A percentile compares a stretch with the other conserved stretches of the same genome.
These are phyloP conservation scores for Elasticomyces elasticus DNA, from an alignment of 495 filamentous ascomycete genomes.

Conservation along the genomic window DNA sequence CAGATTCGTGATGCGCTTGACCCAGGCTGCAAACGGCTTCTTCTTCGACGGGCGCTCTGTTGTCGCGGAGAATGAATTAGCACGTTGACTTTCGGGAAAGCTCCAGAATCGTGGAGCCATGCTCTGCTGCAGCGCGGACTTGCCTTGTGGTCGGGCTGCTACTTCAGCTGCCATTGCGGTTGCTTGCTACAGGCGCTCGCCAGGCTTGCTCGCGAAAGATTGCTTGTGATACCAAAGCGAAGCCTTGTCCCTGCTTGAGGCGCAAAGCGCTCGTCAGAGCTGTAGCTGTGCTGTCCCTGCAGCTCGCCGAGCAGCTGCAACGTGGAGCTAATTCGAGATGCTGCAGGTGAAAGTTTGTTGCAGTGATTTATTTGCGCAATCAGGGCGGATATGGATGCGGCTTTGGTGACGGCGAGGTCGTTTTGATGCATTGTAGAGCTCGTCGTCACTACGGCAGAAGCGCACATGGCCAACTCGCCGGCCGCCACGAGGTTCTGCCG, in stretches of 20 bases:
- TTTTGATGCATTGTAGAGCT: not conserved
- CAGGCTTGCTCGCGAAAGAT: not conserved
- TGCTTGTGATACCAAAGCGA: not conserved
- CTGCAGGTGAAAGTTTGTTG: not conserved
- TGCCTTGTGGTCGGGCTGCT: not conserved
- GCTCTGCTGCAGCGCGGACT: not conserved
- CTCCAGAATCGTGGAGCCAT: not conserved
- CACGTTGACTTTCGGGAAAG: not conserved
- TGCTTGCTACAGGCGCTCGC: not conserved
- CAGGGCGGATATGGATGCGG: not conserved
- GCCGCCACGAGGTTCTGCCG: too few species aligned
- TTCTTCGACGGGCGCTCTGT: conserved; percentile 61
- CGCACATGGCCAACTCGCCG: too few species aligned
- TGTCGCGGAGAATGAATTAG: not conserved
- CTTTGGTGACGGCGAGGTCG: not conserved
- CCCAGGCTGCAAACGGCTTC: conserved; percentile 81
- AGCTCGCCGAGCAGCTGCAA: not conserved
- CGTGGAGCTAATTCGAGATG: not conserved
- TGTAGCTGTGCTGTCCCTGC: not conserved
- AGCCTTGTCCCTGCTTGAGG: not conserved
- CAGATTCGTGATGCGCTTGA: conserved; percentile 85
- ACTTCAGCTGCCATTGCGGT: conserved; percentile 6
- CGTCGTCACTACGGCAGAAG: too few species aligned
- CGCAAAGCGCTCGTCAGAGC: not conserved
- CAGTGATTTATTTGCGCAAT: too few species aligned